These are phyloP conservation scores for Gloeostereum incarnatum DNA, from an alignment of 768 basidiomycete species.

Conservation along the genomic window DNA sequence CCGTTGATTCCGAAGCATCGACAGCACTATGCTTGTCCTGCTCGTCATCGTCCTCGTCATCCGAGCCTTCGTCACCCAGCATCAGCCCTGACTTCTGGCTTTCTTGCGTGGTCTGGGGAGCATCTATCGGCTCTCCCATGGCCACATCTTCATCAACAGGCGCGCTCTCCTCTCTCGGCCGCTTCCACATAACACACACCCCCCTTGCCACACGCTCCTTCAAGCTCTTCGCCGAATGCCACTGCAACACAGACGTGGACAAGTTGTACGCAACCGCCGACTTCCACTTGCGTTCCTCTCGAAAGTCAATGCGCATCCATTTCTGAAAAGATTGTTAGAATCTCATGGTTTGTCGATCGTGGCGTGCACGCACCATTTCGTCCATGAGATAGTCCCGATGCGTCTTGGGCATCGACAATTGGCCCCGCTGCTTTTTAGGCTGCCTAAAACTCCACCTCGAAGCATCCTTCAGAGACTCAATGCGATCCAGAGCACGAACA, in stretches of 20 bases:
- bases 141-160: conserved; percentile 25
- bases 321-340: conserved; percentile 37
- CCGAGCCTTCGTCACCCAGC: conserved; percentile 49
- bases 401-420: conserved; percentile 66
- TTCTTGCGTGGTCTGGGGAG: background rate
- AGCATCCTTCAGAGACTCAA: conserved; percentile 73
- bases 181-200: conserved; percentile 60
- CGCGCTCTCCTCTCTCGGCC: conserved; percentile 22
- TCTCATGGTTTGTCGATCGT: background rate
- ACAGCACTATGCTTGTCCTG: conserved; percentile 41
- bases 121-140: conserved; percentile 17
- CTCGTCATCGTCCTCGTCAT: conserved; percentile 54
- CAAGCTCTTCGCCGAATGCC: conserved; percentile 66
- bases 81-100: conserved; percentile 16
- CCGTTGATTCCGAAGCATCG: conserved; percentile 50
- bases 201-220: conserved; percentile 60
- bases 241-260: conserved; percentile 76
- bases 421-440: conserved; percentile 85
- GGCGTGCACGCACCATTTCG: conserved; percentile 67
- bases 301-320: conserved; percentile 96
- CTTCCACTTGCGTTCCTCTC: conserved; percentile 94
- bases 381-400: conserved; percentile 97
- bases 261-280: conserved; percentile 74
- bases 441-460: conserved; percentile 90
- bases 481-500: conserved; percentile 70